Evolutionary conservation across 1,139 yeast genomes (phyloP).

Genomic region (Kazachstania sp.): DNA sequence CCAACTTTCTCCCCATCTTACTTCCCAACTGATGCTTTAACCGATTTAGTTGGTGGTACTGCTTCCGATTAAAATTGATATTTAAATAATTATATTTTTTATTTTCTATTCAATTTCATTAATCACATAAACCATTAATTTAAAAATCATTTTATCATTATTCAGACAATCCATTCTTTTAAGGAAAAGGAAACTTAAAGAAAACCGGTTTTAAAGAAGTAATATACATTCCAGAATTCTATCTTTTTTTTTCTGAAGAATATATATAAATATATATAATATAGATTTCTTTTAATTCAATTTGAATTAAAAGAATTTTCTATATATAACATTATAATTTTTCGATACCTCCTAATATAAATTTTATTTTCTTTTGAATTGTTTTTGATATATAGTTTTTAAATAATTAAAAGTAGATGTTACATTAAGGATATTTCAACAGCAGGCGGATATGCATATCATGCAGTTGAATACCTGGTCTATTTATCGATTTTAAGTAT

Average conservation of each 20-base stretch:
- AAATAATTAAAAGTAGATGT: background rate
- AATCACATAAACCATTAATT: background rate
- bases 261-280: background rate
- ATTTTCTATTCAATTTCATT: background rate
- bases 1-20: slow-evolving; percentile 2
- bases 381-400: background rate
- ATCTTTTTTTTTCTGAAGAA: background rate
- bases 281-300: background rate
- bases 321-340: slow-evolving; percentile 2
- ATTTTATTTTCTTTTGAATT: background rate
- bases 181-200: background rate
- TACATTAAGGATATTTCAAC: no score
- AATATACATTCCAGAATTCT: slow-evolving; percentile 2
- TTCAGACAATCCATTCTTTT: background rate
- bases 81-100: background rate
- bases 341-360: slow-evolving; percentile 2
- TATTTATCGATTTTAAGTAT: no score
- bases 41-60: slow-evolving; percentile 1
- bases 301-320: background rate
- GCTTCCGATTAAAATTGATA: background rate
- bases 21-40: slow-evolving; percentile 4
- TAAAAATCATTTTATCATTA: background rate
- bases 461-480: no score
- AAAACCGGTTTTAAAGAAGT: background rate
- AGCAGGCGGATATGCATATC: no score